Base-by-base conservation (phyloP, 2,329 filamentous ascomycete species). In the Pyrenochaeta sp. region DNA sequence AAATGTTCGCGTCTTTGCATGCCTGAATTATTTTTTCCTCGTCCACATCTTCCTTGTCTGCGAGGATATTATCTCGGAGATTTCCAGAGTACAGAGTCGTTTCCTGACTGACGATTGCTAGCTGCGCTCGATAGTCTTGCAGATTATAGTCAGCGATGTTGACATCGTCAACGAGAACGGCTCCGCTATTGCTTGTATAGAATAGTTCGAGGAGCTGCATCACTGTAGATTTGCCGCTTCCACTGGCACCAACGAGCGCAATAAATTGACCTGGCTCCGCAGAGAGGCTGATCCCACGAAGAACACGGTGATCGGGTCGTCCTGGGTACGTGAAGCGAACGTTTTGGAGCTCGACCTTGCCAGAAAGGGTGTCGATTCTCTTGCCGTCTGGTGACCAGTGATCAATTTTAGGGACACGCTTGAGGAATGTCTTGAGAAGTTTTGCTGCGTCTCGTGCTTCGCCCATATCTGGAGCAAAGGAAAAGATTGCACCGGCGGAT, bases 241-340 rank as follows among this genome's bases (percentile, higher is more conserved):
- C 93, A 31, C 88, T 94, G 0, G 93, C 88, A n/a, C 94, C 94
- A 7, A 97, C 94, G 2, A 97, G 81, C 0, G 93, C 94, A 6
- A 93, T 81, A 60, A 93, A 94, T 66, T 93, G 88, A 3, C 89
- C 90, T 0, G 89, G 88, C 19, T 85, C 82, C 28, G 93, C 82
- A 10, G 75, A 77, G 7, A 94, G 76, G 67, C 90, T 88, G 23
- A 97, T 78, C 0, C 92, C 93, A 19, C 90, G 87, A 3, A 97
- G 84, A 0, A 97, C 90, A n/a, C 90, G 89, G 58, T 96, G 90
- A 58, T 96, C 90, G 0, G 90, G 89, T 1, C 94, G 84, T 0
- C 90, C 96, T 0, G 93, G 92, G 64, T 97, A 99, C 28, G 90
- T 84, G 81, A 96, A 97, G 68, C 96, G 90, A 2, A 97, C 91